Conservation (phyloP, 1,284 basidiomycete species). For the Boletus smithii region DNA sequence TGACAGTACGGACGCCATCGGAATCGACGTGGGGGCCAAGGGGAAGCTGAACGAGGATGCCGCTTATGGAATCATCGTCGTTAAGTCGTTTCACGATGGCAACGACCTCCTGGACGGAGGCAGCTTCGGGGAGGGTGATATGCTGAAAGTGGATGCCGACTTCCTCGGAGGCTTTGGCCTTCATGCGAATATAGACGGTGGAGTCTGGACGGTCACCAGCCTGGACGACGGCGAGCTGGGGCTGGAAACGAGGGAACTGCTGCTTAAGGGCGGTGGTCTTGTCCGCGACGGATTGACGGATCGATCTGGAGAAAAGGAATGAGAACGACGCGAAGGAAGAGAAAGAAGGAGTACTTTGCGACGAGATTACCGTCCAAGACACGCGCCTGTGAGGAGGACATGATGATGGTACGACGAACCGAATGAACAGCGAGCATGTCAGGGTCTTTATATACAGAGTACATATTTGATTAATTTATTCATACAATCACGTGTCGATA, state of each 20-base stretch:
- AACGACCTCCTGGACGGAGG: slow-evolving; percentile 76
- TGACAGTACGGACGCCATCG: slow-evolving; percentile 87
- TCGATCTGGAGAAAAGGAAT: slow-evolving; percentile 49
- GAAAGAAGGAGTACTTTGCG: slow-evolving; percentile 65
- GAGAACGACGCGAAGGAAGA: slow-evolving; percentile 8
- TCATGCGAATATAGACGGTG: slow-evolving; percentile 95
- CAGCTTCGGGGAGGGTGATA: slow-evolving; percentile 69
- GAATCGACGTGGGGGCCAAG: slow-evolving; percentile 82
- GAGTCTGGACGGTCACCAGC: slow-evolving; percentile 92
- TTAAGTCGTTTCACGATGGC: slow-evolving; percentile 81
- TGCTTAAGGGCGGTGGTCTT: slow-evolving; percentile 62
- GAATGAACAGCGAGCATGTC: not conserved
- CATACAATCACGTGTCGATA: slow-evolving; percentile 26
- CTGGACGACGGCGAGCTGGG: slow-evolving; percentile 91
- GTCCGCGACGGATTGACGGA: slow-evolving; percentile 71
- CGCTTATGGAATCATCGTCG: slow-evolving; percentile 78
- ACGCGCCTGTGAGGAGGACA: slow-evolving; percentile 49
- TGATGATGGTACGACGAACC: slow-evolving; percentile 35
- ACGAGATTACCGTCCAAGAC: slow-evolving; percentile 87
- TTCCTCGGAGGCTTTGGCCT: slow-evolving; percentile 93
- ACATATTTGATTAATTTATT: not conserved
- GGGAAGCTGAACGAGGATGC: slow-evolving; percentile 97
- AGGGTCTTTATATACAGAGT: not conserved
- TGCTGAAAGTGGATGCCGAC: slow-evolving; percentile 91
- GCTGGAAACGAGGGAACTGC: slow-evolving; percentile 79